A percentile compares a stretch with the other conserved stretches of the same genome.
Conservation (phyloP, 78 protist genomes). For the Pigoraptor vietnamica region DNA sequence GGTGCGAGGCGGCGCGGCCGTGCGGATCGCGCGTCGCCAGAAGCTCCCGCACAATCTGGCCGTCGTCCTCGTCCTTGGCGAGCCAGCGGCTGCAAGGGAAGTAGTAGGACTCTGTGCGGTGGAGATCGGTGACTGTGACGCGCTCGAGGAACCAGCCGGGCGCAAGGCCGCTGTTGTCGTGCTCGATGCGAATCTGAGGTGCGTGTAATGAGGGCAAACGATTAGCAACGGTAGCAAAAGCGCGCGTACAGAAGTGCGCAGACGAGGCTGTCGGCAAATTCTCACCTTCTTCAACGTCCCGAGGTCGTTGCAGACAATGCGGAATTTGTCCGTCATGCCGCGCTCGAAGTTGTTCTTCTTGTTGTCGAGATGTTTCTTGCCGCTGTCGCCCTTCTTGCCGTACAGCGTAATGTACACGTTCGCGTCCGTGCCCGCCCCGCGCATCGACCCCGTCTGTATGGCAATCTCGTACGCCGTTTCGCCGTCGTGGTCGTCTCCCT, state of each 20-base stretch:
- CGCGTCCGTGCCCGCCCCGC: conserved; percentile 14
- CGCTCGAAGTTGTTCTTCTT: background rate
- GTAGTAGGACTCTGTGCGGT: background rate
- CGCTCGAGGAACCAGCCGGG: conserved; percentile 27
- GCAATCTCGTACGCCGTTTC: background rate
- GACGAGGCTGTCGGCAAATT: too few relatives aligned
- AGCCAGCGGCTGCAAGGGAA: conserved; percentile 18
- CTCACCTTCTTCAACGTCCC: background rate
- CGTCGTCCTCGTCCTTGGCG: conserved; percentile 19
- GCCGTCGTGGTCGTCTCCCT: background rate
- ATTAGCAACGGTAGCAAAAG: too few relatives aligned
- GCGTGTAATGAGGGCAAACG: too few relatives aligned
- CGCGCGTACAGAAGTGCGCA: too few relatives aligned
- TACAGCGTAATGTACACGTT: conserved; percentile 1
- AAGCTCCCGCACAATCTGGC: conserved; percentile 9
- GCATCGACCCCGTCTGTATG: background rate
- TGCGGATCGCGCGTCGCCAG: background rate
- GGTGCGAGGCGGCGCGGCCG: background rate
- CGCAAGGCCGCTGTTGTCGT: conserved; percentile 2
- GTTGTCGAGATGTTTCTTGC: background rate
- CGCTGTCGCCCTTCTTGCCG: conserved; percentile 6
- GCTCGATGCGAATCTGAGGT: background rate
- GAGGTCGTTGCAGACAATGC: background rate
- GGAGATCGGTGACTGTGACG: background rate
- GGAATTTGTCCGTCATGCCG: background rate